Evolutionary conservation across 345 rosid species (phyloP).

Genomic region (Brassica nigra): DNA sequence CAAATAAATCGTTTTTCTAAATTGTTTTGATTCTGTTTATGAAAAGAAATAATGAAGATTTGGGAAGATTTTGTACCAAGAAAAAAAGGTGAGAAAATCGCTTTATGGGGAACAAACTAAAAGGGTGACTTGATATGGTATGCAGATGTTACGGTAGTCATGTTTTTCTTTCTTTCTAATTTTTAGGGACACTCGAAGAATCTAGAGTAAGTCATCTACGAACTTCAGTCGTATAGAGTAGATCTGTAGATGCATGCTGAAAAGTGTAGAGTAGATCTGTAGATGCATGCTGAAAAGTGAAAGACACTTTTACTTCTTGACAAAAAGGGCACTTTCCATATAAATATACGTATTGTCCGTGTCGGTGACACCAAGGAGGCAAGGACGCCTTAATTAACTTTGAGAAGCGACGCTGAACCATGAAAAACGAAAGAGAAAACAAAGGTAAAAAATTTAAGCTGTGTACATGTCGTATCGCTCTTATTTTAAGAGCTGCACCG

Average conservation of each 20-base stretch:
- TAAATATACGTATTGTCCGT: constrained; percentile 13
- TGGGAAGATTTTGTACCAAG: constrained; percentile 41
- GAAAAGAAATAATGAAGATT: constrained; percentile 44
- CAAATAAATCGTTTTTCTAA: constrained; percentile 15
- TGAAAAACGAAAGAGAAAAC: constrained; percentile 7
- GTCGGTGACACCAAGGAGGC: constrained; percentile 30
- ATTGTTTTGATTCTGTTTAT: constrained; percentile 32
- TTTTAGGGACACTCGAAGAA: constrained; percentile 9
- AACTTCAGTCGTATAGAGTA: constrained; percentile 19
- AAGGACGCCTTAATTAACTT: constrained; percentile 3
- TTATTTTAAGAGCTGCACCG: not conserved
- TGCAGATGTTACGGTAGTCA: constrained; percentile 39
- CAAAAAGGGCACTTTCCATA: constrained; percentile 14
- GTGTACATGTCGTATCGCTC: not conserved
- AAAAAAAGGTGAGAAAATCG: constrained; percentile 19
- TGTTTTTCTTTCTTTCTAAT: not conserved
- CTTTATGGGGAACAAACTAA: constrained; percentile 43
- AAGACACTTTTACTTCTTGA: not conserved
- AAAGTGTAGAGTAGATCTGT: constrained; percentile 25
- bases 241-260: constrained; percentile 38
- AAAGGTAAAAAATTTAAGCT: not conserved
- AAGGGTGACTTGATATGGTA: constrained; percentile 38
- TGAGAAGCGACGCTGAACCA: constrained; percentile 18
- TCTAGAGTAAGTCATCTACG: constrained; percentile 30
- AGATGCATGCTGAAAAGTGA: constrained; percentile 38